Evolutionary conservation across 345 rosid genomes (phyloP).

Genomic region (Arabis alpina): DNA sequence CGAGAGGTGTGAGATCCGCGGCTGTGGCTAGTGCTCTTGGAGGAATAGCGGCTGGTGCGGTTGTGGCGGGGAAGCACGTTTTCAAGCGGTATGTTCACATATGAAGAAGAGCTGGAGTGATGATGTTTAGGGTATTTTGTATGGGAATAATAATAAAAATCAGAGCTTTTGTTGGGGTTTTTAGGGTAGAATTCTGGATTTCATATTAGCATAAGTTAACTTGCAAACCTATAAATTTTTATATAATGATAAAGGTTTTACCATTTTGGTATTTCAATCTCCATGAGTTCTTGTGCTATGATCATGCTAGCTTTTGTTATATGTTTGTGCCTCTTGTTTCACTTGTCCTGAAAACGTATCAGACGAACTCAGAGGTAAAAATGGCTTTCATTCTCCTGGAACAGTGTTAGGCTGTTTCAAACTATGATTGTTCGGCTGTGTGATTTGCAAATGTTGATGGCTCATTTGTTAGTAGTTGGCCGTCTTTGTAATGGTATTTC

Average conservation of each 20-base stretch:
- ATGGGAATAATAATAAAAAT: conserved; percentile 16
- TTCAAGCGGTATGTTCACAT: conserved; percentile 75
- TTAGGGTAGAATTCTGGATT: conserved; percentile 18
- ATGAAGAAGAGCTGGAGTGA: conserved; percentile 42
- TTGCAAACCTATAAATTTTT: conserved; percentile 11
- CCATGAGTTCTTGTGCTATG: conserved; percentile 13
- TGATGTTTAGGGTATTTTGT: not conserved
- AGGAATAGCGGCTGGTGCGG: conserved; percentile 74
- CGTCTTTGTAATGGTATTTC: not conserved
- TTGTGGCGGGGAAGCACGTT: conserved; percentile 74
- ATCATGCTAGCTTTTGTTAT: not conserved
- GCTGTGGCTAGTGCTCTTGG: conserved; percentile 92
- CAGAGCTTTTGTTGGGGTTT: conserved; percentile 14
- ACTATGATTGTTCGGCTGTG: conserved; percentile 20
- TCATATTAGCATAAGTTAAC: not conserved
- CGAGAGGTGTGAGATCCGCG: conserved; percentile 88
- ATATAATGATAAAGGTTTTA: conserved; percentile 10
- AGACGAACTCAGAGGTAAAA: not conserved
- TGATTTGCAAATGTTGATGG: conserved; percentile 1
- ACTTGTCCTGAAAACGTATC: not conserved
- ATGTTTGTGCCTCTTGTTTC: not conserved
- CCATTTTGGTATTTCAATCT: conserved; percentile 13
- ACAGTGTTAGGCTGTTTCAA: not conserved
- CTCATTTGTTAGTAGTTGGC: conserved; percentile 20
- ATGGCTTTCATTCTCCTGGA: conserved; percentile 8